A percentile compares a stretch with the other conserved stretches of the same genome.
These are phyloP conservation scores for Vitis rupestris DNA, from an alignment of 164 flowering plant genomes.

Conservation along the genomic window DNA sequence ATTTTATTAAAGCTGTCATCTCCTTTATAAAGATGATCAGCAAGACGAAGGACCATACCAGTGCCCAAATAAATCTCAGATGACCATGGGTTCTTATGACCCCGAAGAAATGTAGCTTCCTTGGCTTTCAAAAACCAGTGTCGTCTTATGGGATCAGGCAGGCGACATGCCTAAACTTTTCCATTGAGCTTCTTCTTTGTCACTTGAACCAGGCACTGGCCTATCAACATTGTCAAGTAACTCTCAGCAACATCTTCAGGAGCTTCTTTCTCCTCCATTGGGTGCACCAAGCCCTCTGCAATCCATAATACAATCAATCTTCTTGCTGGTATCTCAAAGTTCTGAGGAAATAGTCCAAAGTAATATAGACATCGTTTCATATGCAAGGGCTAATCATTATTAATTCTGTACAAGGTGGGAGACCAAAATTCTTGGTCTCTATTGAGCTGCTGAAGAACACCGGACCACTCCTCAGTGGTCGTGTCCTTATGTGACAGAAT, in stretches of 20 bases:
- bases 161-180: slow-evolving; percentile 9
- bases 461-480: too few relatives aligned
- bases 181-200: background rate
- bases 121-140: slow-evolving; percentile 2
- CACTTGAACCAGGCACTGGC: slow-evolving; percentile 7
- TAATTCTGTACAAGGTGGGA: too few relatives aligned
- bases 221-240: slow-evolving; percentile 8
- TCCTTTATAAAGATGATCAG: too few relatives aligned
- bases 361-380: slow-evolving; percentile 17
- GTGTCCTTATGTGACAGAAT: too few relatives aligned
- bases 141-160: slow-evolving; percentile 14
- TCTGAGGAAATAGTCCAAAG: slow-evolving; percentile 20
- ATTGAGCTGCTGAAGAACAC: too few relatives aligned
- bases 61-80: background rate
- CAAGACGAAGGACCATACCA: too few relatives aligned
- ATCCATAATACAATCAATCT: slow-evolving; percentile 16
- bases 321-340: slow-evolving; percentile 7
- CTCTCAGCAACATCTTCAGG: slow-evolving; percentile 7
- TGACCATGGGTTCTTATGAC: background rate
- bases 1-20: too few relatives aligned
- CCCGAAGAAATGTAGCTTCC: background rate
- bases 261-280: background rate
- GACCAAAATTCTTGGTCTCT: too few relatives aligned
- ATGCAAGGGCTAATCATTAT: too few relatives aligned
- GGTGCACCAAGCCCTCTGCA: slow-evolving; percentile 18